A percentile compares a stretch with the other conserved stretches of the same genome.
Evolutionary conservation across 371 early-diverging fungal species (phyloP).

Genomic region (Blakeslea trispora): DNA sequence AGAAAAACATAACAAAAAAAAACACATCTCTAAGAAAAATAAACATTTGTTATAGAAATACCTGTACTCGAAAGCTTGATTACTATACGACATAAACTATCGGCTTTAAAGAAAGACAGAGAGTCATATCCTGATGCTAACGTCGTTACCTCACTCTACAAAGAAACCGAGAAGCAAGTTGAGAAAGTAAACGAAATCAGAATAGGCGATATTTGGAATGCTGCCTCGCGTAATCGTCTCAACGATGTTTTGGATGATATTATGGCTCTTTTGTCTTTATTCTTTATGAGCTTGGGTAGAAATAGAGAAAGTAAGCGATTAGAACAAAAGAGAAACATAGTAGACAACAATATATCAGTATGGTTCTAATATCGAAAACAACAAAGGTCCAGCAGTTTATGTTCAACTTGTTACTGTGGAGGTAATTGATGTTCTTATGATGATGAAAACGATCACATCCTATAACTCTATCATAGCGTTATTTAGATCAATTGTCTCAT

Average conservation of each 20-base stretch:
- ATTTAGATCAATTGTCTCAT: conserved; percentile 67
- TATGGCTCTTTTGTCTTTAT: conserved; percentile 76
- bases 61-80: conserved; percentile 67
- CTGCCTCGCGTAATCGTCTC: conserved; percentile 57
- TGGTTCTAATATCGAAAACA: no score
- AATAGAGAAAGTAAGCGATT: conserved; percentile 63
- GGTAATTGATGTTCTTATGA: conserved; percentile 34
- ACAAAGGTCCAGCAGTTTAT: conserved; percentile 71
- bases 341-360: no score
- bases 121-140: conserved; percentile 63
- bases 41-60: no score
- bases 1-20: no score
- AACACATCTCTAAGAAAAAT: no score
- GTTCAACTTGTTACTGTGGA: conserved; percentile 78
- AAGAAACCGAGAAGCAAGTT: conserved; percentile 63
- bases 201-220: conserved; percentile 39
- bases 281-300: conserved; percentile 79
- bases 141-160: conserved; percentile 60
- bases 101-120: conserved; percentile 73
- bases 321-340: not conserved
- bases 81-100: conserved; percentile 70
- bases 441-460: not conserved
- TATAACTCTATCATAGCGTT: conserved; percentile 54
- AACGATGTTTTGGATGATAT: conserved; percentile 80
- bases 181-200: conserved; percentile 54